phyloP scores from a whole-genome alignment of 345 rosid species.

The Citrus sinensis region DNA sequence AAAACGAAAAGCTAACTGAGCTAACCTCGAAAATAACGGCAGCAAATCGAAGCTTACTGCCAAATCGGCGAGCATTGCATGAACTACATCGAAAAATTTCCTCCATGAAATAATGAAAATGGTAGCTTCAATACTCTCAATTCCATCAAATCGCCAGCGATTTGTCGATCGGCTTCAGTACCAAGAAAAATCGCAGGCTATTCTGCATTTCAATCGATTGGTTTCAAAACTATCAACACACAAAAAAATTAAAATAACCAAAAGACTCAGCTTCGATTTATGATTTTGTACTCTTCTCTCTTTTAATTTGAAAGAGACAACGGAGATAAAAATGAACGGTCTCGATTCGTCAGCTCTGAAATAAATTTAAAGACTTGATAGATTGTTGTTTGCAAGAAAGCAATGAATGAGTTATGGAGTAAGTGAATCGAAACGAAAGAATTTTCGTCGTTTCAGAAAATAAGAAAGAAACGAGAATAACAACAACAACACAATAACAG shows the following conservation, averaged over 20 bases:
- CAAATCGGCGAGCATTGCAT: constrained; percentile 26
- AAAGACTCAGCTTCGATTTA: background rate
- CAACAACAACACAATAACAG: background rate
- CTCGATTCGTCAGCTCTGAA: background rate
- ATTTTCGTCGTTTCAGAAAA: background rate
- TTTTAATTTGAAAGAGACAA: too few species aligned
- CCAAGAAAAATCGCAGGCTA: constrained; percentile 25
- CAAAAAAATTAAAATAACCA: background rate
- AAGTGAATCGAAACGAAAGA: background rate
- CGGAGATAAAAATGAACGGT: background rate
- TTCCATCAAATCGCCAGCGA: constrained; percentile 53
- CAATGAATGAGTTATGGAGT: background rate
- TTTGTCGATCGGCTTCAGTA: constrained; percentile 29
- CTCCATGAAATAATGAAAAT: constrained; percentile 70
- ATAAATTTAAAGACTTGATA: background rate
- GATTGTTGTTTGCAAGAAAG: background rate
- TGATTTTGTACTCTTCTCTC: background rate
- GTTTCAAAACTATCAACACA: background rate
- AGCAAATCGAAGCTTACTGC: constrained; percentile 48
- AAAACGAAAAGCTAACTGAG: constrained; percentile 13
- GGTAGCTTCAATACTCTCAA: constrained; percentile 28
- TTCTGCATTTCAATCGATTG: constrained; percentile 33
- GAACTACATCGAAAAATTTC: constrained; percentile 30
- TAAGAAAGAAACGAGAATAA: background rate
- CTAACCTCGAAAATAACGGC: constrained; percentile 54